Percentiles rank a stretch among this genome's conserved stretches.
phyloP scores from a whole-genome alignment of 257 asterid genomes.

The Linderniella brevidens region DNA sequence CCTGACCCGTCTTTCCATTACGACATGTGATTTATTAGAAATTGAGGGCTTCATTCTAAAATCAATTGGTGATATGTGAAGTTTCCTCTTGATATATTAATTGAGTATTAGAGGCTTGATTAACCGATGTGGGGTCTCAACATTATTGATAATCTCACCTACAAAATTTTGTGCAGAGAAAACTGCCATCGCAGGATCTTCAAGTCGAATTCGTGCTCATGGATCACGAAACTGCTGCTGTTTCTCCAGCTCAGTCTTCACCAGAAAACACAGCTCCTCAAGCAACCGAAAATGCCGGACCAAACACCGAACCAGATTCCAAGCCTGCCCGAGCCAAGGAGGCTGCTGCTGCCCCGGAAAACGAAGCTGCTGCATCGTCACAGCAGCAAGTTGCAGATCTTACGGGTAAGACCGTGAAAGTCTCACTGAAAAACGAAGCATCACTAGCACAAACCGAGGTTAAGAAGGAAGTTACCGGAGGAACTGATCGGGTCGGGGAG shows the following conservation, averaged over 20 bases:
- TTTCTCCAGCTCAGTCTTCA: neutral
- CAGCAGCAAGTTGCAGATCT: too few species aligned
- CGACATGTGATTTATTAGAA: neutral
- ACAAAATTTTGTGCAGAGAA: slow-evolving; percentile 42
- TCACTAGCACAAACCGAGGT: slow-evolving; percentile 15
- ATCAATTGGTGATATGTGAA: too few species aligned
- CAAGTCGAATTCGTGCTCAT: slow-evolving; percentile 86
- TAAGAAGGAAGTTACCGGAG: slow-evolving; percentile 27
- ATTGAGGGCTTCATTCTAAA: too few species aligned
- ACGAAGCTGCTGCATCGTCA: too few species aligned
- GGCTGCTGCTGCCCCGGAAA: too few species aligned
- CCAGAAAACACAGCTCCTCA: neutral
- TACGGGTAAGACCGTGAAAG: too few species aligned
- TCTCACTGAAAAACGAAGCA: too few species aligned
- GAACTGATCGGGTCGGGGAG: slow-evolving; percentile 19
- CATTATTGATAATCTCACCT: too few species aligned
- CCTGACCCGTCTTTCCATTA: neutral
- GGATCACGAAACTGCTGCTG: slow-evolving; percentile 30
- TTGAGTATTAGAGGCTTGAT: too few species aligned
- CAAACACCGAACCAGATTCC: neutral
- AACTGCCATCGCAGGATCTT: slow-evolving; percentile 93
- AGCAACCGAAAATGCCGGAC: neutral
- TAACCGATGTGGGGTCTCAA: too few species aligned
- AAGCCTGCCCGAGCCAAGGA: neutral
- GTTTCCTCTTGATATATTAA: too few species aligned